Evolutionary conservation across 805 yeast genomes (phyloP), one percentile per base, ranked within the genome.

Genomic region (Wickerhamiella lipophila): DNA sequence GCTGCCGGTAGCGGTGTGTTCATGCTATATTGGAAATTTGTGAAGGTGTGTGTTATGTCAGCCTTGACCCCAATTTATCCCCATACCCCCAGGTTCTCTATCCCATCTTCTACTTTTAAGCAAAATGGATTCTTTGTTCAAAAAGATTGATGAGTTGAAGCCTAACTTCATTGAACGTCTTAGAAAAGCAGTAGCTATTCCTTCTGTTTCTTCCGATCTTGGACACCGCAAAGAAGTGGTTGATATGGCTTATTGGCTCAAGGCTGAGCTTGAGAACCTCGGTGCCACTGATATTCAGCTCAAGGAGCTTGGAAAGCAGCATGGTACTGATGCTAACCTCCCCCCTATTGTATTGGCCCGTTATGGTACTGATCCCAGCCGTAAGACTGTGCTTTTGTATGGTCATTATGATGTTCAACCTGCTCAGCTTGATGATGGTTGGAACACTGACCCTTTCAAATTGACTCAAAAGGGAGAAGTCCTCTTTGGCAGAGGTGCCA

Each of bases 361-460:
- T 60, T 80, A 75, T 58, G 99, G 99, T 50, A 62, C 64, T 23
- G 94, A 87, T 62, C 81, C 95, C 35, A 55, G 65, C 27, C 88
- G 88, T 75, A 88, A 86, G 68, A 92, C 87, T 26, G 82, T 92
- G 40, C 74, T 94, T 55, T 79, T 92, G 36, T 92, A 92, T 64
- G 98, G 97, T 44, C 99, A 92, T 65, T 89, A 89, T 67, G 99
- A 92, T 60, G 99, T 92, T 54, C 99, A 92, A 71, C 99, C 99
- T 9, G 99, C 99, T 15, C 68, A 75, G 26, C 56, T 69, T 51
- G 94, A 83, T 58, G 98, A 92, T 63, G 99, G 99, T 35, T 92
- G 99, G 99, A 71, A 73, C 59, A 76, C 92, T 39, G 95, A 88
- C 54, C 99, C 99, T 8, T 92, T 92, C 68, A 71, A 68, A 49